Base-by-base conservation (phyloP, 371 early-diverging fungal genomes). In the Lichtheimia hyalospora region DNA sequence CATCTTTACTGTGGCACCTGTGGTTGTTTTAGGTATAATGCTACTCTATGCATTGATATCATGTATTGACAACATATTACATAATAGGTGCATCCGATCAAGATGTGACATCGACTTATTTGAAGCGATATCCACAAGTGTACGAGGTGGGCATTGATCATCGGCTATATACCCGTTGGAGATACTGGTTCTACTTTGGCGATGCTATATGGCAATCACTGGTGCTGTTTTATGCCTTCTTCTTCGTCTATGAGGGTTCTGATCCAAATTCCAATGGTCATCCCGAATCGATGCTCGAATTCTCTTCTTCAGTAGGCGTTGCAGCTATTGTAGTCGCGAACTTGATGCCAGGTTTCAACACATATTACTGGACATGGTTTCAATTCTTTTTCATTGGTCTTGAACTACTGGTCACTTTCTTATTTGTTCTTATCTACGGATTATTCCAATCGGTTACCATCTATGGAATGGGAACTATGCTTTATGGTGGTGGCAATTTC, bases 301-400 rank as follows among this genome's bases (percentile, higher is more conserved):
- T 88, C 39, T 87, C 88, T 1, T 81, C 86, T 0, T 77, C 86
- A 1, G 85, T 88, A 3, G 87, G 85, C 5, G 61, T 86, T 24
- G 75, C 84, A 1, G 80, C 79, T 2, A 84, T 94, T 20, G 66
- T 89, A 1, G 74, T 86, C 7, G 91, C 90, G 42, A 94, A 91
- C 55, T 52, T 92, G 1, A 84, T 86, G 64, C 84, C 89, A 24
- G 88, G 82, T 1, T 77, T 91, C 57, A 88, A 89, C 62, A 86
- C 90, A 0, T 84, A 82, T 43, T 83, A 85, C 58, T 94, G 93
- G 92, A 88, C 87, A 1, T 92, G 87, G 85, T 67, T 90, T 55
- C 81, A 81, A 54, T 71, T 73, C 49, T 60, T 84, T 13, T 73
- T 74, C 46, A 72, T 85, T 24, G 67, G 66, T 28, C 55, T 76